Base-by-base conservation (phyloP, 768 basidiomycete genomes). In the Galerina marginata region DNA sequence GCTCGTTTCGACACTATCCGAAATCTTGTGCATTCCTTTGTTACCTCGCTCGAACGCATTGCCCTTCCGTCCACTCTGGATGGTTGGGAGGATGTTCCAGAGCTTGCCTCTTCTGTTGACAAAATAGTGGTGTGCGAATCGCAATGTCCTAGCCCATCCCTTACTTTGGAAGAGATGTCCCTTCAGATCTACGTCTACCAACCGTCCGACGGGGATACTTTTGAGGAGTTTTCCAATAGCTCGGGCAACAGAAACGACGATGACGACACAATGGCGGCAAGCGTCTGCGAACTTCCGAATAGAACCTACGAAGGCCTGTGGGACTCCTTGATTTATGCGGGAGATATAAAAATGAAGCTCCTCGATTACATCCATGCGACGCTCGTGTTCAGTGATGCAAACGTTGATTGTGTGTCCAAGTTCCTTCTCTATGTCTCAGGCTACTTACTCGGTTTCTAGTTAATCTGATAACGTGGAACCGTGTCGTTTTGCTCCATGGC, bases 291-390 rank as follows among this genome's bases (percentile, higher is more conserved):
- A 56, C 82, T 99, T 47, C 97, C 97, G 1, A 91, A 89, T 62
- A 73, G 81, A 62, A 83, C 81, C 42, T 89, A 92, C 82, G 96
- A 99, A 60, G 95, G 96, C 1, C 77, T 99, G 14, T 99, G 97
- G 97, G 91, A 90, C 53, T 92, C 90, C 49, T 73, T 99, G 65
- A 90, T 99, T 70, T 99, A 96, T 73, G 80, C 79, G 37, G 84
- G 85, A 61, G 83, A 91, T 71, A 88, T 98, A 69, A 99, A 99
- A 74, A 77, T 88, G 59, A 90, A 89, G 63, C 81, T 99, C 10
- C 82, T 99, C 47, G 91, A 96, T 72, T 98, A 97, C 72, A 95
- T 99, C 61, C 90, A 96, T 76, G 92, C 96, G 23, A 98, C 96
- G 0, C 81, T 98, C 23, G 75, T 94, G n/a, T 88, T 99, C 68